A percentile compares a stretch with the other conserved stretches of the same genome.
phyloP scores from a whole-genome alignment of 371 early-diverging fungal species.

The Coelomomyces lativittatus region DNA sequence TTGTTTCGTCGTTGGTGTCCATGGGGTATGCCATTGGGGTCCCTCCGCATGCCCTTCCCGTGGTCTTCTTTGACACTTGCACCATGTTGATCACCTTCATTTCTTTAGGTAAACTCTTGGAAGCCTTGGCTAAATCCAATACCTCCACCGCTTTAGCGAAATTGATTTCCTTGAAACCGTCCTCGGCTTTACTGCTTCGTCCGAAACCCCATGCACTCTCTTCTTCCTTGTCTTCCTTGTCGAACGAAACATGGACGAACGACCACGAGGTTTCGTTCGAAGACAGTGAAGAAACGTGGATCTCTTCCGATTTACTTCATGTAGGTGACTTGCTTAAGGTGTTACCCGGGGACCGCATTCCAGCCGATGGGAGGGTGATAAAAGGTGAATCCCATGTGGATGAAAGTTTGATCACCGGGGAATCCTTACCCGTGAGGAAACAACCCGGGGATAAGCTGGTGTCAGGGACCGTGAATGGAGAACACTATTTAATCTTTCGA shows the following conservation, averaged over 20 bases:
- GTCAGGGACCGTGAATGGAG: slow-evolving; percentile 81
- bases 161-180: slow-evolving; percentile 66
- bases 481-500: slow-evolving; percentile 50
- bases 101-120: slow-evolving; percentile 68
- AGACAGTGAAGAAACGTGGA: slow-evolving; percentile 43
- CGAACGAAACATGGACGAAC: no score
- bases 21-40: slow-evolving; percentile 27
- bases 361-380: slow-evolving; percentile 78
- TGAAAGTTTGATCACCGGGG: slow-evolving; percentile 97
- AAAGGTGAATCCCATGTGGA: slow-evolving; percentile 70
- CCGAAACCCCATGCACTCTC: no score
- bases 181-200: slow-evolving; percentile 45
- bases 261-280: slow-evolving; percentile 4
- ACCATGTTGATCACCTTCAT: slow-evolving; percentile 79
- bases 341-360: slow-evolving; percentile 79
- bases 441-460: slow-evolving; percentile 47
- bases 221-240: no score
- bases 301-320: slow-evolving; percentile 71
- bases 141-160: slow-evolving; percentile 74
- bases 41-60: slow-evolving; percentile 27
- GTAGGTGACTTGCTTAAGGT: slow-evolving; percentile 64
- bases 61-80: slow-evolving; percentile 82
- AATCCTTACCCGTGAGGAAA: slow-evolving; percentile 74
- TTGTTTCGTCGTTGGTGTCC: slow-evolving; percentile 48
- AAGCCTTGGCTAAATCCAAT: slow-evolving; percentile 81